Evolutionary conservation across 1,284 basidiomycete genomes (phyloP), one percentile per base, ranked within the genome.

Genomic region (Cutaneotrichosporon sp.): DNA sequence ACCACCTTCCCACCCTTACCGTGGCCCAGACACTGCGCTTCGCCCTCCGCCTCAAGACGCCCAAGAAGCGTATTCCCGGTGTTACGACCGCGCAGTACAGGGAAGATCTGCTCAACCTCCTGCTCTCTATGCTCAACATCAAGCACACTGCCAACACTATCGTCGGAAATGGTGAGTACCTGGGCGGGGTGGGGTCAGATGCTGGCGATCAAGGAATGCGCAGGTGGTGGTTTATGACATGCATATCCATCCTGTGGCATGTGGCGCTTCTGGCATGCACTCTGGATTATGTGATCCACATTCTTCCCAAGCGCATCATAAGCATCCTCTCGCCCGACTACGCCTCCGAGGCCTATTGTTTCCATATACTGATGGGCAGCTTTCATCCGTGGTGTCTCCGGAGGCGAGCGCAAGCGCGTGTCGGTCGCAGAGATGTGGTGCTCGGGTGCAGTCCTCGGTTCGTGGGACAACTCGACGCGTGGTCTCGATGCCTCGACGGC

Each of bases 121-220:
- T 83, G 25, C 74, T 83, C 49, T 78, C 78, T 57, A 81, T 82
- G 77, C 75, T 83, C 61, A 81, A 81, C 70, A 81, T 84, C 61
- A 74, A 77, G 17, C 81, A 83, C 72, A 83, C 81, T 14, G 72
- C 76, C 57, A 76, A 80, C 63, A 83, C 81, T 20, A 70, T 79
- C 24, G 80, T 81, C 46, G 79, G 79, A 5, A 66, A 61, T 52
- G n/a, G n/a, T n/a, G n/a, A n/a, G n/a, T n/a, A n/a, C n/a, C n/a
- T n/a, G n/a, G n/a, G n/a, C n/a, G n/a, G n/a, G n/a, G n/a, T n/a
- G n/a, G n/a, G n/a, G n/a, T n/a, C n/a, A n/a, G n/a, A n/a, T n/a
- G n/a, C n/a, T n/a, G n/a, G n/a, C n/a, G n/a, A n/a, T n/a, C n/a
- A n/a, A n/a, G n/a, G n/a, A n/a, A n/a, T n/a, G n/a, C n/a, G n/a